These are phyloP conservation scores for Cytospora paraplurivora DNA, from an alignment of 2,329 filamentous ascomycete species.

Conservation along the genomic window DNA sequence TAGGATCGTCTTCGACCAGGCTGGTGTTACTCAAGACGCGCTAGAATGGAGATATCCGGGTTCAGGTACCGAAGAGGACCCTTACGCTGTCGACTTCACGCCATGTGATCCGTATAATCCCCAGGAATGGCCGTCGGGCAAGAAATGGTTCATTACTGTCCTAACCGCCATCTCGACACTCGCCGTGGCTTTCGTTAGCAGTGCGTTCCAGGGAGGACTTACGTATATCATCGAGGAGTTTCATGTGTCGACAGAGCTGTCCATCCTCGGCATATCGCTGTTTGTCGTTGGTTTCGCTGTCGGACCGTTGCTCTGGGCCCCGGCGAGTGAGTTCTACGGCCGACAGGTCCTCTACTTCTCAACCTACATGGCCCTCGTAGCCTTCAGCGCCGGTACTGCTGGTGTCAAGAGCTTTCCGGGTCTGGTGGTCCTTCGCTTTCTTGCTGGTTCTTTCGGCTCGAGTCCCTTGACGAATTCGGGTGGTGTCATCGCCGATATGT, in stretches of 20 bases:
- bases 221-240: constrained; percentile 58
- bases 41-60: constrained; percentile 59
- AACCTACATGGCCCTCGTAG: constrained; percentile 58
- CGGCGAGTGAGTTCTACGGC: constrained; percentile 55
- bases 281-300: constrained; percentile 33
- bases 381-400: constrained; percentile 63
- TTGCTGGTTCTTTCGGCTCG: constrained; percentile 63
- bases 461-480: constrained; percentile 64
- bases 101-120: constrained; percentile 68
- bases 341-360: constrained; percentile 60
- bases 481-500: constrained; percentile 65
- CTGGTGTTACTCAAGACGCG: constrained; percentile 58
- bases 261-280: constrained; percentile 57
- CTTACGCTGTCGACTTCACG: constrained; percentile 70
- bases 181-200: constrained; percentile 69
- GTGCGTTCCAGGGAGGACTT: constrained; percentile 64
- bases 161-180: constrained; percentile 68
- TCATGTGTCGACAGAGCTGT: constrained; percentile 51
- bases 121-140: constrained; percentile 55
- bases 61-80: constrained; percentile 65
- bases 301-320: constrained; percentile 31
- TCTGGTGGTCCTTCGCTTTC: constrained; percentile 64
- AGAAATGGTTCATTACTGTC: constrained; percentile 68
- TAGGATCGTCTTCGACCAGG: constrained; percentile 58
- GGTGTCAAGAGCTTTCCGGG: constrained; percentile 59